Evolutionary conservation across 768 basidiomycete species (phyloP), one percentile per base, ranked within the genome.

Genomic region (Austroboletus festivus): DNA sequence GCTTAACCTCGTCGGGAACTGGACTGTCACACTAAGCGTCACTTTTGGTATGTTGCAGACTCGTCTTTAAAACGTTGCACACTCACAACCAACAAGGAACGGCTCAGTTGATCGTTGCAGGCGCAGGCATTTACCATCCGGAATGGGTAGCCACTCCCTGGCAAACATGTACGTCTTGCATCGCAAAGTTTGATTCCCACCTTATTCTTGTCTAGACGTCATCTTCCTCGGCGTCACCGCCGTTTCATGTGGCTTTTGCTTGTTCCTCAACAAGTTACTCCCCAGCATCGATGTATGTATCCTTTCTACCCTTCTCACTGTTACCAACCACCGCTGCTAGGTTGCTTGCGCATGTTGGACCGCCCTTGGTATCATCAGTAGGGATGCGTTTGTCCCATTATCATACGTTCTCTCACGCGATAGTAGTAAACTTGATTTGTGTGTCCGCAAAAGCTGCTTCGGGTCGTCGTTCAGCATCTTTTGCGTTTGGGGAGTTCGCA

Each of bases 1-100:
- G 84, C 65, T 85, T 16, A 81, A 79, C 2, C 70, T 83, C 56
- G 81, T 83, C 23, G 84, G 84, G 21, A 80, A 83, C 13, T 86
- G 83, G 82, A 85, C 79, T 0, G 73, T 81, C 48, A 77, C 80
- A n/a, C 57, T 85, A 31, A 83, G 82, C 10, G 83, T 83, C 6
- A 81, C 77, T 4, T 86, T 86, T 57, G 81, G 80, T 63, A 48
- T 19, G 31, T 26, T 1, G 24, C 19, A 2, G 0, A 30, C 26
- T n/a, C 24, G 18, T 18, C 15, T 28, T 12, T 10, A 8, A 23
- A 33, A 13, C 31, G 1, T 4, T 3, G 30, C 2, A 7, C 1
- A 37, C 49, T 46, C 33, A 51, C n/a, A 12, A 6, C 28, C 28
- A 28, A 6, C 41, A 70, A 78, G 82, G 81, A 37, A 81, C 80